Percentiles rank a stretch among this genome's conserved stretches.
These are phyloP conservation scores for Batkoa obscura DNA, from an alignment of 371 early-diverging fungal genomes.

Conservation along the genomic window DNA sequence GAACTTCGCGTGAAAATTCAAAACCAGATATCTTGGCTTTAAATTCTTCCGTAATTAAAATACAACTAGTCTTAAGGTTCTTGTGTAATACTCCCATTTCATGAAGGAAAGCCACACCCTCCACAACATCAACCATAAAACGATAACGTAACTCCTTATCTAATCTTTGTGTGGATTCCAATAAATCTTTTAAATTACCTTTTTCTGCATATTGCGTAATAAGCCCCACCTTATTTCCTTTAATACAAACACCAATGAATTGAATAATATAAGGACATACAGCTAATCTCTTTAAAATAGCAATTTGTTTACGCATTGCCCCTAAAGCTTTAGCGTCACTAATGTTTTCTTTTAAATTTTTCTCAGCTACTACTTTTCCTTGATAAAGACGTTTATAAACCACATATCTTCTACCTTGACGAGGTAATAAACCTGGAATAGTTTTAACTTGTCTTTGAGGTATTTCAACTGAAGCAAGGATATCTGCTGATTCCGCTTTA, in stretches of 20 bases:
- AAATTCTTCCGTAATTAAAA: not conserved
- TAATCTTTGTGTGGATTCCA: not conserved
- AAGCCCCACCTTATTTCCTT: not conserved
- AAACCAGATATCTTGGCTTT: slow-evolving; percentile 3
- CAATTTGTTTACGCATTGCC: slow-evolving; percentile 1
- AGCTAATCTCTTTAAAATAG: not conserved
- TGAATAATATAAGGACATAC: slow-evolving; percentile 5
- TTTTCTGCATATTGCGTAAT: slow-evolving; percentile 5
- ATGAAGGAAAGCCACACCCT: slow-evolving; percentile 32
- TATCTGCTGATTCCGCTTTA: not conserved
- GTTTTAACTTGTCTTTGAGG: not conserved
- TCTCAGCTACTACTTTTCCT: not conserved
- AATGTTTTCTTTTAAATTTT: not conserved
- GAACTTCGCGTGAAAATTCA: slow-evolving; percentile 1
- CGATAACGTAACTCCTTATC: not conserved
- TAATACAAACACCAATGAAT: slow-evolving; percentile 1
- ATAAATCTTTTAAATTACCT: slow-evolving; percentile 3
- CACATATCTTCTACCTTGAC: not conserved
- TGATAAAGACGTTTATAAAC: slow-evolving; percentile 2
- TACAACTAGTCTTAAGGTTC: slow-evolving; percentile 23
- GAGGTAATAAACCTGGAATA: not conserved
- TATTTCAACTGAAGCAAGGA: not conserved
- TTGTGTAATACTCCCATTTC: slow-evolving; percentile 37
- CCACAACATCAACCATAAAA: slow-evolving; percentile 15
- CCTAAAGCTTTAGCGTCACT: not conserved